Percentiles rank a stretch among this genome's conserved stretches.
Conservation (phyloP, 1,284 basidiomycete genomes). For the Ganoderma sp. region DNA sequence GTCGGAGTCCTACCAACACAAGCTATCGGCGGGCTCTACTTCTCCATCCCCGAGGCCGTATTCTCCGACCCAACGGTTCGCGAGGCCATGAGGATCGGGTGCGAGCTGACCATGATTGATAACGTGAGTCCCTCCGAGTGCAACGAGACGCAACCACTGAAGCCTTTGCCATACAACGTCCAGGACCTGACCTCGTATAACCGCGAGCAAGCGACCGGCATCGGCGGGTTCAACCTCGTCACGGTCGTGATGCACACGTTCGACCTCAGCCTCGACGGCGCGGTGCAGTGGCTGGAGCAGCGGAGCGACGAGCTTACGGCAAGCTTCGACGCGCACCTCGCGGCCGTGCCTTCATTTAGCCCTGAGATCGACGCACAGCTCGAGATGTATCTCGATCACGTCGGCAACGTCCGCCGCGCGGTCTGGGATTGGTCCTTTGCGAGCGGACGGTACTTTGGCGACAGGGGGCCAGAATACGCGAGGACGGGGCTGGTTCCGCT, state of each 20-base stretch:
- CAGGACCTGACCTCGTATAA: slow-evolving; percentile 45
- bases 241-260: slow-evolving; percentile 40
- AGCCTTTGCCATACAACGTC: background rate
- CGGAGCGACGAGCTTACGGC: slow-evolving; percentile 37
- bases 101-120: slow-evolving; percentile 23
- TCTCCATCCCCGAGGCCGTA: slow-evolving; percentile 44
- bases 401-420: slow-evolving; percentile 41
- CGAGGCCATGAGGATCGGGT: slow-evolving; percentile 33
- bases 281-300: slow-evolving; percentile 42
- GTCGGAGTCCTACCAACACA: slow-evolving; percentile 42
- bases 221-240: slow-evolving; percentile 45
- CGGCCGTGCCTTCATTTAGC: slow-evolving; percentile 22
- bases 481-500: slow-evolving; percentile 23
- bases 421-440: slow-evolving; percentile 45
- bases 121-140: slow-evolving; percentile 40
- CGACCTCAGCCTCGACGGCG: slow-evolving; percentile 39
- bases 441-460: slow-evolving; percentile 43
- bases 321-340: slow-evolving; percentile 37
- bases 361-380: slow-evolving; percentile 22
- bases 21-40: slow-evolving; percentile 41
- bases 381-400: slow-evolving; percentile 37
- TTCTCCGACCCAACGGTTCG: slow-evolving; percentile 42
- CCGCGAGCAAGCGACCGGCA: slow-evolving; percentile 44
- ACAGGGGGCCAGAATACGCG: slow-evolving; percentile 33
- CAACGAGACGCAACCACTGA: background rate